Evolutionary conservation across 202 grass and related monocot species (phyloP), one percentile per base, ranked within the genome.

Genomic region (Zizania palustris): DNA sequence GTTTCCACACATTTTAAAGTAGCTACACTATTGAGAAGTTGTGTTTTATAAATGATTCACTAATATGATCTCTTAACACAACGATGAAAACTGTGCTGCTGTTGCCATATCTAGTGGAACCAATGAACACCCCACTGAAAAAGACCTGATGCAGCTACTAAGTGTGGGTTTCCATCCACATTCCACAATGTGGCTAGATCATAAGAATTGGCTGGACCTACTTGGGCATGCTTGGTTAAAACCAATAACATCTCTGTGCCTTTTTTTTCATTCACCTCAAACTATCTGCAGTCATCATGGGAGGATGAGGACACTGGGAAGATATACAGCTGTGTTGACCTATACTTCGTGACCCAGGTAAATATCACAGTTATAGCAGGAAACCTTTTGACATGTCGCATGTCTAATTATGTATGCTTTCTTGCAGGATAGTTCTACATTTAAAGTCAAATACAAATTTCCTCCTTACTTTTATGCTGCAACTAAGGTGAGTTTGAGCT

Each of bases 401-500:
- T 46, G 63, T 60, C 48, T 65, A 70, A 81, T 40, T 56, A 28
- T 22, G 13, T 65, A 65, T 80, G 10, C 11, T 80, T 68, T 80
- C 48, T 76, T 84, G 43, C 84, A 97, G 94, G 94, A 93, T 82
- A 91, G 94, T 59, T 93, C 86, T 64, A 93, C 94, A 11, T 97
- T 97, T 72, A 97, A 97, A 80, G 88, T 88, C 40, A 97, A 93
- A 71, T 70, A 97, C 72, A 97, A 92, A 71, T 97, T 97, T 60
- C 87, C 56, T 40, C 94, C 94, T 58, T 97, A 97, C 63, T 97
- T 97, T 72, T 97, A 90, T 80, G 86, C 88, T 28, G 88, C 86
- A 15, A 88, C 94, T 62, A 97, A 97, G 88, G 94, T 97, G 78
- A 76, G 53, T 41, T 80, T 35, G 40, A 62, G 36, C 16, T 59